A percentile compares a stretch with the other conserved stretches of the same genome.
These are phyloP conservation scores for Saraca asoca DNA, from an alignment of 331 rosid species.

Conservation along the genomic window DNA sequence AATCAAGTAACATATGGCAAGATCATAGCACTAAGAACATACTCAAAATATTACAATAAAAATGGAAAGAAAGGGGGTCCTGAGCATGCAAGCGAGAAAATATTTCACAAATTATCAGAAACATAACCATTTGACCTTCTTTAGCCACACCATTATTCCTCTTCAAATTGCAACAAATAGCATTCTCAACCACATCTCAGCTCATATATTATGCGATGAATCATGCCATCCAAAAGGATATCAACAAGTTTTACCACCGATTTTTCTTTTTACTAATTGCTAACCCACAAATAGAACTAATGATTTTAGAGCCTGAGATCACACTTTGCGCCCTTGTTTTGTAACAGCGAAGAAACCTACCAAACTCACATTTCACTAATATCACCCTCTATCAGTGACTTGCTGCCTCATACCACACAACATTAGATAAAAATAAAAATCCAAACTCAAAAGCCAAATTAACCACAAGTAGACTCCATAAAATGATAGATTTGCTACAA, in stretches of 20 bases:
- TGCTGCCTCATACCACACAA: background rate
- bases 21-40: slow-evolving; percentile 23
- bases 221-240: background rate
- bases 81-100: no score
- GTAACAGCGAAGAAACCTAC: background rate
- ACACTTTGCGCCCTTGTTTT: background rate
- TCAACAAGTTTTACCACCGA: background rate
- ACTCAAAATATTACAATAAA: background rate
- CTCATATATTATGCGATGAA: background rate
- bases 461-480: background rate
- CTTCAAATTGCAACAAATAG: background rate
- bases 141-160: background rate
- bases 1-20: background rate
- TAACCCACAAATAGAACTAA: slow-evolving; percentile 1
- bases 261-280: background rate
- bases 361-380: background rate
- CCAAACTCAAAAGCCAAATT: background rate
- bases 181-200: slow-evolving; percentile 2
- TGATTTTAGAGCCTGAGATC: background rate
- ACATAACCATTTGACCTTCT: background rate
- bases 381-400: background rate
- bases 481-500: background rate
- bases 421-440: background rate
- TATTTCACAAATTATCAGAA: background rate
- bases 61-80: background rate